A percentile compares a stretch with the other conserved stretches of the same genome.
Conservation (phyloP, 1,284 basidiomycete genomes). For the Coniferiporia weirii region DNA sequence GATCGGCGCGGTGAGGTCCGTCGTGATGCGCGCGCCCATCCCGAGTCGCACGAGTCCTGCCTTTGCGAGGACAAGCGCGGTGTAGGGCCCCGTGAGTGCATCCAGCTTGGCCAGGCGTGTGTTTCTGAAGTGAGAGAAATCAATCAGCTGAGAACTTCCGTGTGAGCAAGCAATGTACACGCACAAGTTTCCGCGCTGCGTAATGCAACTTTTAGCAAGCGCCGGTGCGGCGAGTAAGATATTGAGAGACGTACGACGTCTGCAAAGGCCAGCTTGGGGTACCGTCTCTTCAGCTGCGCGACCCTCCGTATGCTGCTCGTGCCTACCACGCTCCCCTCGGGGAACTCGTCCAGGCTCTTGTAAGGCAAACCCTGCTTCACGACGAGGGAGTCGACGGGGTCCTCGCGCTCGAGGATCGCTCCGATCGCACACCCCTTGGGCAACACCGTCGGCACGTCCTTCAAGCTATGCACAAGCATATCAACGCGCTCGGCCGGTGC, state of each 20-base stretch:
- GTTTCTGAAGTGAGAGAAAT: conserved; percentile 45
- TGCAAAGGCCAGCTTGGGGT: conserved; percentile 77
- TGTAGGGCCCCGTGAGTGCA: conserved; percentile 75
- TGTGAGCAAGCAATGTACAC: conserved; percentile 26
- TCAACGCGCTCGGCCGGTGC: conserved; percentile 52
- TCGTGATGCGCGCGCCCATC: conserved; percentile 74
- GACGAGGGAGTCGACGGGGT: conserved; percentile 87
- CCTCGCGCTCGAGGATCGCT: conserved; percentile 83
- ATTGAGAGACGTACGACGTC: conserved; percentile 72
- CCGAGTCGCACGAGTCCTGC: conserved; percentile 88
- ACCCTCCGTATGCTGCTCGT: conserved; percentile 92
- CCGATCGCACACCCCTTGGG: conserved; percentile 84
- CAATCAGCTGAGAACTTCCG: conserved; percentile 4
- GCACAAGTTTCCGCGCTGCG: conserved; percentile 75
- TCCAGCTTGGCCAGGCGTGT: conserved; percentile 93
- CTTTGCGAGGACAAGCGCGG: conserved; percentile 90
- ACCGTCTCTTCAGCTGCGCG: conserved; percentile 83
- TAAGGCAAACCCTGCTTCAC: conserved; percentile 76
- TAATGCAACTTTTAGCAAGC: background rate
- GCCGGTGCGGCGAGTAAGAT: background rate
- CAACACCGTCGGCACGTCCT: conserved; percentile 89
- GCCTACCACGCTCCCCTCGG: conserved; percentile 86
- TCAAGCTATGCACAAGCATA: conserved; percentile 90
- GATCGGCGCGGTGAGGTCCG: conserved; percentile 69
- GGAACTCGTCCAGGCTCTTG: conserved; percentile 79